Percentiles rank a stretch among this genome's conserved stretches.
Evolutionary conservation across 805 yeast species (phyloP).

Genomic region (Clavispora asparagi): DNA sequence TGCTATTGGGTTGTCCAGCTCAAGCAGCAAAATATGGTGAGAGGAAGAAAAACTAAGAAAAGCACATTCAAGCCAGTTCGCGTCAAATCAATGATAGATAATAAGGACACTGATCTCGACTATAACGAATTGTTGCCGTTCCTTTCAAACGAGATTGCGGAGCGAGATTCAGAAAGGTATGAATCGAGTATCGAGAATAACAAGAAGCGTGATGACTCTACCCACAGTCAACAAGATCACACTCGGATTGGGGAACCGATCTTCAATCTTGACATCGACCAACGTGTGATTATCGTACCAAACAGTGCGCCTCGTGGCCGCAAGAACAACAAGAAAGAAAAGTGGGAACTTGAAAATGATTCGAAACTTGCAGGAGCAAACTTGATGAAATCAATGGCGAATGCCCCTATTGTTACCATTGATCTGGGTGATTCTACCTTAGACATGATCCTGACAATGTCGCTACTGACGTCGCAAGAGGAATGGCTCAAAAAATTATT

Average conservation of each 20-base stretch:
- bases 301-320: slow-evolving; percentile 80
- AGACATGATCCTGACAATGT: slow-evolving; percentile 75
- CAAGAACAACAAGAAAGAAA: slow-evolving; percentile 69
- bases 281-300: slow-evolving; percentile 61
- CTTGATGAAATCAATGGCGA: slow-evolving; percentile 49
- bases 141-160: slow-evolving; percentile 23
- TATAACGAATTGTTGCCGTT: slow-evolving; percentile 53
- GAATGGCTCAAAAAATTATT: slow-evolving; percentile 83
- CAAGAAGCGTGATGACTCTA: not conserved
- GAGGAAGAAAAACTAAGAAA: slow-evolving; percentile 17
- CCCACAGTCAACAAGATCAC: slow-evolving; percentile 1
- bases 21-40: slow-evolving; percentile 53
- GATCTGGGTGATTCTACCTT: slow-evolving; percentile 82
- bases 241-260: slow-evolving; percentile 21
- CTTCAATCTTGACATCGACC: slow-evolving; percentile 36
- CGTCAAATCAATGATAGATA: slow-evolving; percentile 56
- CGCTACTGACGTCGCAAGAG: slow-evolving; percentile 62
- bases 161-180: slow-evolving; percentile 15
- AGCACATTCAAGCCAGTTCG: slow-evolving; percentile 68
- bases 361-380: slow-evolving; percentile 56
- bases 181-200: not conserved
- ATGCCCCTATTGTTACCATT: slow-evolving; percentile 70
- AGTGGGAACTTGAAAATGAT: slow-evolving; percentile 71
- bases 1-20: slow-evolving; percentile 74
- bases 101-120: slow-evolving; percentile 68